Percentiles rank a stretch among this genome's conserved stretches.
Evolutionary conservation across 768 basidiomycete genomes (phyloP).

Genomic region (Arthromyces matolae): DNA sequence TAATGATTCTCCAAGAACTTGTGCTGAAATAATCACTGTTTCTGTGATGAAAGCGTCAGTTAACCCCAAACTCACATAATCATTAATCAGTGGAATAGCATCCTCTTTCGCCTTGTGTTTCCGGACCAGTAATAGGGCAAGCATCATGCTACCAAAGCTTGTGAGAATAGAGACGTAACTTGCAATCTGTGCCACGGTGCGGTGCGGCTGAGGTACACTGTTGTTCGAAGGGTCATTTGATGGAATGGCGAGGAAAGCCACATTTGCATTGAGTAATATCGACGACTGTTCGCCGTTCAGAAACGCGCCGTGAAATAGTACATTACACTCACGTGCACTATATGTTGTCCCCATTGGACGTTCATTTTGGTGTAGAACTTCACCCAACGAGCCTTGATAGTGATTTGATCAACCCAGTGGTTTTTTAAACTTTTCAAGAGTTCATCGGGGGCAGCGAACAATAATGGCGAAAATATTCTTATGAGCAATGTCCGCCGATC

Average conservation of each 20-base stretch:
- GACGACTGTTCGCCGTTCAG: no score
- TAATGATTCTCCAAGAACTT: neutral
- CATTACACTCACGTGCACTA: conserved; percentile 35
- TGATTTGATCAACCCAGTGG: conserved; percentile 46
- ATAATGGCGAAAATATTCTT: conserved; percentile 30
- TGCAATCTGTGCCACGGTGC: conserved; percentile 7
- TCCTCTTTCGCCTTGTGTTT: conserved; percentile 2
- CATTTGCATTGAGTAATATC: conserved; percentile 41
- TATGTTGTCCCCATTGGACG: conserved; percentile 38
- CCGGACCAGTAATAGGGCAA: neutral
- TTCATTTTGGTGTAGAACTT: conserved; percentile 33
- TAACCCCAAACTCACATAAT: neutral
- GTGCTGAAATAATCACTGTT: no score
- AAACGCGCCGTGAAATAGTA: no score
- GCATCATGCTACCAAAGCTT: conserved; percentile 4
- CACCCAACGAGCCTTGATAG: conserved; percentile 34
- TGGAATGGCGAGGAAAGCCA: conserved; percentile 47
- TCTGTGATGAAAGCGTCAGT: no score
- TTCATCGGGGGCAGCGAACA: conserved; percentile 42
- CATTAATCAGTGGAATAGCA: conserved; percentile 16
- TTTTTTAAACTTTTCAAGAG: conserved; percentile 39
- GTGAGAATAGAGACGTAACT: neutral
- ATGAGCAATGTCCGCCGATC: conserved; percentile 29
- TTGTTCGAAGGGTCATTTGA: conserved; percentile 36
- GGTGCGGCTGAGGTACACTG: conserved; percentile 8